A percentile compares a stretch with the other conserved stretches of the same genome.
Conservation (phyloP, 495 filamentous ascomycete genomes). For the Daldinia loculata region DNA sequence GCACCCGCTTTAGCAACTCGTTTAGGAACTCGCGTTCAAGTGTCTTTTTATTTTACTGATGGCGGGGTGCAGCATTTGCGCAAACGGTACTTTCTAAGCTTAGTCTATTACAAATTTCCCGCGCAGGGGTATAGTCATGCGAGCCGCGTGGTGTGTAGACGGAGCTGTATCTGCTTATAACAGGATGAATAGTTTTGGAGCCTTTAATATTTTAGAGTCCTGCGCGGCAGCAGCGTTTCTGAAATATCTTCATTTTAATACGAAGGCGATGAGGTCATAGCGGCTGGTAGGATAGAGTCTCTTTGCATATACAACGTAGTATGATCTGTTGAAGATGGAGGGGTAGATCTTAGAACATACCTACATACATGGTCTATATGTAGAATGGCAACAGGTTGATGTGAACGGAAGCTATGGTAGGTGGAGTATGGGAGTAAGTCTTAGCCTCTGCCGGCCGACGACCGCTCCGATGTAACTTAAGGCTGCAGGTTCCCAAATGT, state of each 20-base stretch:
- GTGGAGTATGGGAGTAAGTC: slow-evolving; percentile 1
- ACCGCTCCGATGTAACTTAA: slow-evolving; percentile 42
- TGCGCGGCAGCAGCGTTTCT: slow-evolving; percentile 29
- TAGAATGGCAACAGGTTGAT: slow-evolving; percentile 25
- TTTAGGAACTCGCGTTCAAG: slow-evolving; percentile 11
- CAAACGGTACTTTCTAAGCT: slow-evolving; percentile 7
- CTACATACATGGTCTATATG: slow-evolving; percentile 28
- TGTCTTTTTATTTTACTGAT: slow-evolving; percentile 7
- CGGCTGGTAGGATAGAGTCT: neutral
- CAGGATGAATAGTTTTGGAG: neutral
- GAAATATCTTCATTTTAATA: slow-evolving; percentile 12
- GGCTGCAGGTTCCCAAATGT: slow-evolving; percentile 38
- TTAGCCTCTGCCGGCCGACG: slow-evolving; percentile 21
- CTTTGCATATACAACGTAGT: slow-evolving; percentile 36
- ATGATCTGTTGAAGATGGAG: slow-evolving; percentile 44
- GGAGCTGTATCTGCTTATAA: neutral
- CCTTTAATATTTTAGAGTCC: neutral
- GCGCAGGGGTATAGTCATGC: slow-evolving; percentile 16
- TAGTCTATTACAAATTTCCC: neutral
- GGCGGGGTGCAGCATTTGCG: slow-evolving; percentile 10
- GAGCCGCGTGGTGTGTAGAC: slow-evolving; percentile 9
- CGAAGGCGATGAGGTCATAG: slow-evolving; percentile 37
- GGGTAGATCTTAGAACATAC: slow-evolving; percentile 44
- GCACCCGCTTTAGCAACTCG: slow-evolving; percentile 36
- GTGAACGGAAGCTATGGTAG: slow-evolving; percentile 22